A percentile compares a stretch with the other conserved stretches of the same genome.
phyloP scores from a whole-genome alignment of 805 yeast species.

The Cyberlindnera subsufficiens region DNA sequence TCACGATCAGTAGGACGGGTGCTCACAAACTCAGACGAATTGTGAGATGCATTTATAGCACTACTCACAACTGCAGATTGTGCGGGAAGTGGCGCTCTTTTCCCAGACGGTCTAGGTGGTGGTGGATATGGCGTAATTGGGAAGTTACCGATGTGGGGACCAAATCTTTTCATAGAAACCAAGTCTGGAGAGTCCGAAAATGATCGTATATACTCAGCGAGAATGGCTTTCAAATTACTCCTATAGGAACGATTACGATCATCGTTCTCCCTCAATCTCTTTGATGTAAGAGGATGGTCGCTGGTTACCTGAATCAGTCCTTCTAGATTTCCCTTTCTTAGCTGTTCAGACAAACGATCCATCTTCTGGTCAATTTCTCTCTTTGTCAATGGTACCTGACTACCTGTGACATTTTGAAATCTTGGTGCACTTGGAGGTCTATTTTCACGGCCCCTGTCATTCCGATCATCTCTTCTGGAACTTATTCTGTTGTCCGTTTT shows the following conservation, averaged over 20 bases:
- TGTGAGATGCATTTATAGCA: neutral
- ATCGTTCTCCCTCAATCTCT: constrained; percentile 1
- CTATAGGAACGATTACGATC: neutral
- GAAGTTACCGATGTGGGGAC: neutral
- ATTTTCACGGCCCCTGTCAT: neutral
- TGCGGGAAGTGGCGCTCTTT: constrained; percentile 4
- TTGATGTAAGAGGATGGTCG: neutral
- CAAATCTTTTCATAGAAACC: too few relatives aligned
- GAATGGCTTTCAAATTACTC: constrained; percentile 1
- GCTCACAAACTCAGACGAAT: neutral
- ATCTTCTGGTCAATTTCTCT: neutral
- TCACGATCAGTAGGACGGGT: neutral
- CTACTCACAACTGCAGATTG: neutral
- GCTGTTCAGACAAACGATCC: neutral
- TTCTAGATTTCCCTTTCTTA: neutral
- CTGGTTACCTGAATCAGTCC: neutral
- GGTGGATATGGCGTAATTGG: neutral
- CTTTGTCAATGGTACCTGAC: neutral
- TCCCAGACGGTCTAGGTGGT: neutral
- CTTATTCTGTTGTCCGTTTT: too few relatives aligned
- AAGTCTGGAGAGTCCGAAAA: neutral
- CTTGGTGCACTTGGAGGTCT: neutral
- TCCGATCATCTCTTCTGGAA: neutral
- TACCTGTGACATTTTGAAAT: constrained; percentile 1
- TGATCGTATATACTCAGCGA: neutral